Conservation (phyloP, 2,329 filamentous ascomycete species). For the Aspergillus sojae region DNA sequence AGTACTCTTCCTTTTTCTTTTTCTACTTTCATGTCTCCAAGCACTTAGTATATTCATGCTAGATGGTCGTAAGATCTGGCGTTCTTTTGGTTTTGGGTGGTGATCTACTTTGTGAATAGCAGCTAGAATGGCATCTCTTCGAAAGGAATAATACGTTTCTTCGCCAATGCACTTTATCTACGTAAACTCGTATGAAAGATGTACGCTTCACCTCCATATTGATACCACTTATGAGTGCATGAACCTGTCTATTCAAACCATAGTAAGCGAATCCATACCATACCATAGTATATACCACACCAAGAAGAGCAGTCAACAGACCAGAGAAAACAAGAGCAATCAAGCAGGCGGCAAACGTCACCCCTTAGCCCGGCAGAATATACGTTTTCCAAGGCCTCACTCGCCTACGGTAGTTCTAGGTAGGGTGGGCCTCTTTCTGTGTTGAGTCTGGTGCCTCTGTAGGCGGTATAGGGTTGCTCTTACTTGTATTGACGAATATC, state of each 20-base stretch:
- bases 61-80: slow-evolving; percentile 4
- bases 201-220: not conserved
- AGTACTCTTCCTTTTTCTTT: not conserved
- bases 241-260: not conserved
- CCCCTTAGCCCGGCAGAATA: too few relatives aligned
- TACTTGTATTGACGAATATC: too few relatives aligned
- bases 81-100: slow-evolving; percentile 9
- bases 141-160: not conserved
- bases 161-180: not conserved
- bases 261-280: too few relatives aligned
- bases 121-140: not conserved
- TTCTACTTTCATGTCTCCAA: not conserved
- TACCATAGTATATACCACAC: too few relatives aligned
- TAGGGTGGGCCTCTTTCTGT: too few relatives aligned
- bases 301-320: too few relatives aligned
- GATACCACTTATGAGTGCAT: not conserved
- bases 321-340: too few relatives aligned
- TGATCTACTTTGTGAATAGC: slow-evolving; percentile 1
- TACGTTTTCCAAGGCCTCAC: too few relatives aligned
- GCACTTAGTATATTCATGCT: not conserved
- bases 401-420: too few relatives aligned
- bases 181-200: not conserved
- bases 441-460: too few relatives aligned
- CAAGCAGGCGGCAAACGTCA: too few relatives aligned
- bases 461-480: too few relatives aligned